Percentiles rank a stretch among this genome's conserved stretches.
phyloP scores from a whole-genome alignment of 345 rosid genomes.

The Populus ilicifolia region DNA sequence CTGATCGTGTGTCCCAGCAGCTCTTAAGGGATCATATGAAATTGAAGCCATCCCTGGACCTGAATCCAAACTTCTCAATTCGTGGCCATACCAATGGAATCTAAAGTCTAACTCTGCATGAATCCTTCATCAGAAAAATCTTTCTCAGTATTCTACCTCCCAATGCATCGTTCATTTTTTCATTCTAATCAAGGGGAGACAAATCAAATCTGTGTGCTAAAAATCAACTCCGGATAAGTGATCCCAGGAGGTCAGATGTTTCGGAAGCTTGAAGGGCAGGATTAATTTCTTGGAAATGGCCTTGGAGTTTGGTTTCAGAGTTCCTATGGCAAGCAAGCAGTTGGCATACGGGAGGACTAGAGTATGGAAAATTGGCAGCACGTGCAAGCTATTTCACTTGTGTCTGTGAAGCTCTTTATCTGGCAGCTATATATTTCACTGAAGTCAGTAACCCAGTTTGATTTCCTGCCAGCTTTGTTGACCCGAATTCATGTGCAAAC shows the following conservation, averaged over 20 bases:
- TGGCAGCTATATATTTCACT: neutral
- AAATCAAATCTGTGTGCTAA: neutral
- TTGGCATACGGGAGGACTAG: neutral
- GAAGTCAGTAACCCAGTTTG: neutral
- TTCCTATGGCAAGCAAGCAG: neutral
- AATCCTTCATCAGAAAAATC: neutral
- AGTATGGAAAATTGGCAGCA: neutral
- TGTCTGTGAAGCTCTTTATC: neutral
- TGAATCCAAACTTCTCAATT: constrained; percentile 42
- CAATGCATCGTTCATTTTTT: neutral
- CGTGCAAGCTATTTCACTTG: neutral
- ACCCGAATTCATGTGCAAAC: neutral
- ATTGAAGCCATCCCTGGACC: constrained; percentile 47
- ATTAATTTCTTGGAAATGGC: neutral
- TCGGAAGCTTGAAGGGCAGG: constrained; percentile 4
- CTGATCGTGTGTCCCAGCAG: constrained; percentile 67
- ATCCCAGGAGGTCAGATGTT: neutral
- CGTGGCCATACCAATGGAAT: constrained; percentile 38
- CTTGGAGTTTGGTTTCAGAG: neutral
- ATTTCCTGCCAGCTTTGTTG: constrained; percentile 1
- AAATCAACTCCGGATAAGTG: neutral
- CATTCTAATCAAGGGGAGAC: neutral
- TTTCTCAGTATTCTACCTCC: constrained; percentile 21
- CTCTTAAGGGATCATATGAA: constrained; percentile 55
- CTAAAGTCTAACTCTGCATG: constrained; percentile 22